These are phyloP conservation scores for Alternaria ventricosa DNA, from an alignment of 2,329 filamentous ascomycete species.

Conservation along the genomic window DNA sequence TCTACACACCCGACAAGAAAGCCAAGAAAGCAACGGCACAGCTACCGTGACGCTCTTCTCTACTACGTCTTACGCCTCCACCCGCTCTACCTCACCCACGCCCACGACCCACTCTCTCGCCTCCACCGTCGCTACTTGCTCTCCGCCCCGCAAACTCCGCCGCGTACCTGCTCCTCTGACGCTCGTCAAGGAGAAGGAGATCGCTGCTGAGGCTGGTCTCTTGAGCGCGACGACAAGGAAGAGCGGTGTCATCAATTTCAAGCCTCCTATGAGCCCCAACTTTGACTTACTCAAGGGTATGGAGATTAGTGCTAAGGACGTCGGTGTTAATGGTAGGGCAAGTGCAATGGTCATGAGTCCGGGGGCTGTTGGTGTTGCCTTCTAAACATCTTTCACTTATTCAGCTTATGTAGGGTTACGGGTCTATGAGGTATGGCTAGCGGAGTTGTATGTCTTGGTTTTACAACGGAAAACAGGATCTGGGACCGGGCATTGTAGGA, in stretches of 20 bases:
- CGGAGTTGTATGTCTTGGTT: neutral
- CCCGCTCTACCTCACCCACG: neutral
- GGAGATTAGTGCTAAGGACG: slow-evolving; percentile 35
- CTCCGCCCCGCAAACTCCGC: slow-evolving; percentile 25
- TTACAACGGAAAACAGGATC: neutral
- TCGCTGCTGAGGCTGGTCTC: slow-evolving; percentile 24
- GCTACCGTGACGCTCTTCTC: slow-evolving; percentile 40
- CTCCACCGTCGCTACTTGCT: slow-evolving; percentile 7
- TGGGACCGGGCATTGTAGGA: neutral
- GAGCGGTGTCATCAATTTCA: slow-evolving; percentile 21
- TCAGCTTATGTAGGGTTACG: neutral
- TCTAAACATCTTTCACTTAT: slow-evolving; percentile 27
- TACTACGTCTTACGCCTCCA: slow-evolving; percentile 17
- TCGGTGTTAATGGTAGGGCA: slow-evolving; percentile 18
- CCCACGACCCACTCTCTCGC: neutral
- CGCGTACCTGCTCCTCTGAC: slow-evolving; percentile 39
- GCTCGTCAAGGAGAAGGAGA: slow-evolving; percentile 34
- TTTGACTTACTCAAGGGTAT: slow-evolving; percentile 38
- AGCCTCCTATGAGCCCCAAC: slow-evolving; percentile 37
- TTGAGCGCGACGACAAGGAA: slow-evolving; percentile 19
- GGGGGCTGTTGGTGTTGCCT: slow-evolving; percentile 43
- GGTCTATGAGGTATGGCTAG: neutral
- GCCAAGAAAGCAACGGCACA: slow-evolving; percentile 35
- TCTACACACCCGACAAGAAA: slow-evolving; percentile 39
- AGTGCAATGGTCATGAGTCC: slow-evolving; percentile 21